Percentiles rank a stretch among this genome's conserved stretches.
phyloP scores from a whole-genome alignment of 208 protist genomes.

The Porcisia hertigi region DNA sequence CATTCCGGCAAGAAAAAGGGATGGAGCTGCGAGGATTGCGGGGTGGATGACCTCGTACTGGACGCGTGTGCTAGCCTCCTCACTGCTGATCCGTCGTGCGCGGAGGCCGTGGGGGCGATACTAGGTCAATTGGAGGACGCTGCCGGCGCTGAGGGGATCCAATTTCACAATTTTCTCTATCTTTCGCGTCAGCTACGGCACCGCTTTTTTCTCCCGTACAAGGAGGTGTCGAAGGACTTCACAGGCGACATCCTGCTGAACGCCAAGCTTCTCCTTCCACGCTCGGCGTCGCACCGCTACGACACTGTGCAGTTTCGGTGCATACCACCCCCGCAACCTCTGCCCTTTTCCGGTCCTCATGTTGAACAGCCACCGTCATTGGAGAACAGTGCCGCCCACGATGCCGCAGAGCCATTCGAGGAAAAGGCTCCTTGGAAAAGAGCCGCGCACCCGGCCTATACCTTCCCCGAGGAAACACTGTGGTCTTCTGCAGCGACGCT shows the following conservation, averaged over 20 bases:
- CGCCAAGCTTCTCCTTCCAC: conserved; percentile 33
- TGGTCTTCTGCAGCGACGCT: conserved; percentile 20
- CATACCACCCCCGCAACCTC: neutral
- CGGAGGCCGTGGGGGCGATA: conserved; percentile 28
- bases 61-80: conserved; percentile 54
- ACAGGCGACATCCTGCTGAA: conserved; percentile 23
- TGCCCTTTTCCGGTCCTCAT: neutral
- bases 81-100: conserved; percentile 30
- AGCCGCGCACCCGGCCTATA: neutral
- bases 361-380: too few relatives aligned
- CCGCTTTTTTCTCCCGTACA: conserved; percentile 25
- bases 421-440: neutral
- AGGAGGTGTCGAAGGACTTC: neutral
- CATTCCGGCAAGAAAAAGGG: conserved; percentile 42
- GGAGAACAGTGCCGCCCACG: neutral
- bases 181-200: conserved; percentile 32
- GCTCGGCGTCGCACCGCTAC: conserved; percentile 34
- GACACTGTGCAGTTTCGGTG: conserved; percentile 35
- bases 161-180: conserved; percentile 29
- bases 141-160: conserved; percentile 7
- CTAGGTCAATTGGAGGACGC: conserved; percentile 39
- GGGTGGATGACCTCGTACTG: conserved; percentile 73
- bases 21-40: conserved; percentile 66
- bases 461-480: conserved; percentile 27
- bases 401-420: neutral